Evolutionary conservation across 352 stramenopile species (phyloP).

Genomic region (Blastocystis sp.): DNA sequence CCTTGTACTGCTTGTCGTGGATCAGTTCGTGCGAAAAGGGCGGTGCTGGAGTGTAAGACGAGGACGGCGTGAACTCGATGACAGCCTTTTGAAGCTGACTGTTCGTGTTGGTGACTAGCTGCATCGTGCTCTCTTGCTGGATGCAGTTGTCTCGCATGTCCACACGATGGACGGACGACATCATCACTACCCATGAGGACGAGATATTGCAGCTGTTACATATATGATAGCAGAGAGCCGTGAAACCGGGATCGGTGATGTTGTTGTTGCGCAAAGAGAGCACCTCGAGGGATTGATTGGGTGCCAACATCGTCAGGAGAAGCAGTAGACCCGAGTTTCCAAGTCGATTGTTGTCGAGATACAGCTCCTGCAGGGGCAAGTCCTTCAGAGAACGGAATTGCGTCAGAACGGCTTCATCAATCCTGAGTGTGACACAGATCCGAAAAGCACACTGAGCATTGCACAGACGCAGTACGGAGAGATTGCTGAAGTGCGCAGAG

Average conservation of each 20-base stretch:
- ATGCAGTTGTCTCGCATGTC: conserved; percentile 42
- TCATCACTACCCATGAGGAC: not conserved
- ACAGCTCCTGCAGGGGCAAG: conserved; percentile 1
- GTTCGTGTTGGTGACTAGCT: not conserved
- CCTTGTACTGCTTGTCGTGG: conserved; percentile 7
- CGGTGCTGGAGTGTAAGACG: not conserved
- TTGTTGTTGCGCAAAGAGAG: conserved; percentile 57
- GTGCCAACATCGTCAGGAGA: conserved; percentile 24
- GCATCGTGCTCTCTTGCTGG: not conserved
- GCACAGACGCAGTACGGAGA: conserved; percentile 31
- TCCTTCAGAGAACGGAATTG: not conserved
- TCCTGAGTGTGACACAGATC: not conserved
- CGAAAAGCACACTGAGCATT: conserved; percentile 22
- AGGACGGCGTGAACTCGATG: not conserved
- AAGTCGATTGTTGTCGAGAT: conserved; percentile 58
- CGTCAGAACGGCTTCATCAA: conserved; percentile 2
- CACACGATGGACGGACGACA: not conserved
- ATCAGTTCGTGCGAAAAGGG: not conserved
- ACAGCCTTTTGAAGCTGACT: not conserved
- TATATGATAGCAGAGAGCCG: not conserved
- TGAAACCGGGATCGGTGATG: conserved; percentile 36
- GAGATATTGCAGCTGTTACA: not conserved
- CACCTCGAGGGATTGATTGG: not conserved
- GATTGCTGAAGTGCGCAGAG: not conserved
- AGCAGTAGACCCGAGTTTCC: conserved; percentile 17